phyloP scores from a whole-genome alignment of 495 filamentous ascomycete genomes.

The Friedmanniomyces endolithicus region DNA sequence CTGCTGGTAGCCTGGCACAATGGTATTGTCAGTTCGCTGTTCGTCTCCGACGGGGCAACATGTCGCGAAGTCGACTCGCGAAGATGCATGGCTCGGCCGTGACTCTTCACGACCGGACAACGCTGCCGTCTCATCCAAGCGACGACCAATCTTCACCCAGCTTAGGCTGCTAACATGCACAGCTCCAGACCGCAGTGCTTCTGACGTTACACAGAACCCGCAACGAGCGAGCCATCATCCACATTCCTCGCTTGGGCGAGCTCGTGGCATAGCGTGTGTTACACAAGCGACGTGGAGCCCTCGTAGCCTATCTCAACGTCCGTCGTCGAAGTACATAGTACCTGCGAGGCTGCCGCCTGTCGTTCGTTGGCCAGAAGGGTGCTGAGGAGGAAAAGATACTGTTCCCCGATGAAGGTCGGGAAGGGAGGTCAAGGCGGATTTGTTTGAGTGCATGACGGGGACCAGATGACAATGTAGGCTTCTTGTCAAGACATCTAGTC shows the following conservation, averaged over 20 bases:
- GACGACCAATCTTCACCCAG: neutral
- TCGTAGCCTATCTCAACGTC: slow-evolving; percentile 11
- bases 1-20: no score
- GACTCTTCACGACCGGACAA: no score
- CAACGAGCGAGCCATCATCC: neutral
- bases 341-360: neutral
- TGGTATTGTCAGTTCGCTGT: no score
- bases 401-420: no score
- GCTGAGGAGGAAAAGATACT: neutral
- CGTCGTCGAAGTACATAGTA: neutral
- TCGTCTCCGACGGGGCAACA: no score
- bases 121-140: neutral
- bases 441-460: no score
- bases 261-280: neutral
- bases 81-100: no score
- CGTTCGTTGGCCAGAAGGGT: neutral
- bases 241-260: neutral
- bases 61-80: no score
- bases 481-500: no score
- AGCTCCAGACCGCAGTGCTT: neutral
- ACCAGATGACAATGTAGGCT: no score
- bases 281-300: slow-evolving; percentile 6
- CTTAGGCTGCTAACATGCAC: neutral
- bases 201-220: neutral
- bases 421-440: no score